Base-by-base conservation (phyloP, 441 rosid genomes). In the Euphorbia schlechtendalii region DNA sequence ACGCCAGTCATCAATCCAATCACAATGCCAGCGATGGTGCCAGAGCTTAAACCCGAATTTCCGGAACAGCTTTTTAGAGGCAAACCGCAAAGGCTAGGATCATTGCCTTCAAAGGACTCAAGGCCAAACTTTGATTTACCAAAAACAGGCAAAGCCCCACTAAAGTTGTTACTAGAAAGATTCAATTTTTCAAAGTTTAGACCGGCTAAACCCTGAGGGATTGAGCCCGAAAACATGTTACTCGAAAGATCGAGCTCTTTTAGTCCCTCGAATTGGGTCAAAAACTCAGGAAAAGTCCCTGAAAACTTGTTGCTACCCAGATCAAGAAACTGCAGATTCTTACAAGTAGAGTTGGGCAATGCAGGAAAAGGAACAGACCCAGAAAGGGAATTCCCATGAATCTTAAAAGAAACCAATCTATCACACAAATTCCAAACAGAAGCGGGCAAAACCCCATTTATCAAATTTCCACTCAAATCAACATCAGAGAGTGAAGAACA, bases 341-440 rank as follows among this genome's bases (percentile, higher is more conserved):
- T 61, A 52, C 97, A 93, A 70, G 86, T 83, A 3, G 93, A 86
- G 72, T 83, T 82, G 0, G 97, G 99, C 65, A 93, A 70, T 58
- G 93, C 92, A 59, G 97, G 96, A 67, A 83, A 90, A 61, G 93
- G 96, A 20, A 90, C 73, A 51, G 65, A 46, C 72, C 97, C 97
- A 21, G 80, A 77, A 1, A 93, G 57, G 27, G 80, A 77, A 76
- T 93, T 90, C 22, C 81, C 89, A 66, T 80, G 93, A 73, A 90
- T 55, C 72, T 78, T 78, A 22, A 93, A 69, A 3, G 89, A 85
- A 32, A 80, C 81, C 40, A 93, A 88, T 53, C 75, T 74, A 57
- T 87, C 97, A 71, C 99, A 93, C 55, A 90, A 73, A 71, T 93
- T 93, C 99, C 99, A 93, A 36, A 90, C 66, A 7, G 97, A 90